These are phyloP conservation scores for Verticillium isaacii DNA, from an alignment of 2,329 filamentous ascomycete species.

Conservation along the genomic window DNA sequence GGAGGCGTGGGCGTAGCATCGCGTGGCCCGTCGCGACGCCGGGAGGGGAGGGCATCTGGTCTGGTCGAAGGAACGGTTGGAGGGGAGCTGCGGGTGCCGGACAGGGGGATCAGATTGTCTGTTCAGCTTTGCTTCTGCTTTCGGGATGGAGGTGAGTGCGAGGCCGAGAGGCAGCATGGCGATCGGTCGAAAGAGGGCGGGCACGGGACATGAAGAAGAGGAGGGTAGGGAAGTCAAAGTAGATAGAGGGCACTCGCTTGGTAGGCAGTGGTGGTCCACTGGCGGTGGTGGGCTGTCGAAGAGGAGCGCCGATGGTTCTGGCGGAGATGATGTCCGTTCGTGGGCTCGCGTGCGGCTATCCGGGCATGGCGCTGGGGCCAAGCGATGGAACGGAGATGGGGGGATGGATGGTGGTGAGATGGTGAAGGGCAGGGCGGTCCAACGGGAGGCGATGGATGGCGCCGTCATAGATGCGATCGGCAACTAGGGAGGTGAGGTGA, in stretches of 20 bases:
- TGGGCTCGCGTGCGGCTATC: not conserved
- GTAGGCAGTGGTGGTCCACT: not conserved
- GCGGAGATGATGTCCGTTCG: not conserved
- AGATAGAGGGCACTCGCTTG: not conserved
- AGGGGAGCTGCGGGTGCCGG: too few relatives aligned
- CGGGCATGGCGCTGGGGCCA: not conserved
- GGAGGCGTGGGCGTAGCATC: not conserved
- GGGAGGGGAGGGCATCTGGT: too few relatives aligned
- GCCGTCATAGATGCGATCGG: not conserved
- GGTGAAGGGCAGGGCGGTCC: not conserved
- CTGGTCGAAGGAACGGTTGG: too few relatives aligned
- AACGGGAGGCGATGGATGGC: not conserved
- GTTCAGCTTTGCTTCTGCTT: too few relatives aligned
- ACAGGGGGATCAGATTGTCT: too few relatives aligned
- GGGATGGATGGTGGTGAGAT: not conserved
- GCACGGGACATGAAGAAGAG: too few relatives aligned
- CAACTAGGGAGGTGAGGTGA: not conserved
- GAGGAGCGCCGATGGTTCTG: not conserved
- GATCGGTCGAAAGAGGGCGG: too few relatives aligned
- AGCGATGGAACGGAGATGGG: not conserved
- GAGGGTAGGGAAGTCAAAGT: too few relatives aligned
- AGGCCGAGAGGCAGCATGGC: too few relatives aligned
- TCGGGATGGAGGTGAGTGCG: too few relatives aligned
- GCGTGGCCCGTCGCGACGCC: too few relatives aligned
- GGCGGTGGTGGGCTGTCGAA: not conserved